Evolutionary conservation across 352 stramenopile species (phyloP), one percentile per base, ranked within the genome.

Genomic region (Phytophthora kernoviae): DNA sequence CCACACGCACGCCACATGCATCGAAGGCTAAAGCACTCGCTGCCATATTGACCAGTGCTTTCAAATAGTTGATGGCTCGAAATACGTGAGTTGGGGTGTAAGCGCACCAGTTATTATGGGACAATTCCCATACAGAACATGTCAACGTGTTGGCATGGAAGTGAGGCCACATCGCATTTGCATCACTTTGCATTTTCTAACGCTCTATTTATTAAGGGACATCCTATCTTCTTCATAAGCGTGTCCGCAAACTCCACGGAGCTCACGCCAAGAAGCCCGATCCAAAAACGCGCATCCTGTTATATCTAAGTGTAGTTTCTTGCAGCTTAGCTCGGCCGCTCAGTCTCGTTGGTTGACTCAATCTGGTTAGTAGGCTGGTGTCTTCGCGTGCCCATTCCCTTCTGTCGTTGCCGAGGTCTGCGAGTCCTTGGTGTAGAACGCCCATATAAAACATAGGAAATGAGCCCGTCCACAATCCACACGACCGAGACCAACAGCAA

Each of bases 1-100:
- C 73, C 49, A 91, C 77, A 59, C 68, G 70, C 54, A 87, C 77
- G 62, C 79, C 81, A 56, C 78, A 86, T 8, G 34, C 54, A 1
- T 75, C 70, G 54, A 90, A 90, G 37, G 74, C 37, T 1, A 78
- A 78, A 40, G 75, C 77, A 42, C 54, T 55, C 15, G 69, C 74
- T 33, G 74, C 77, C 77, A 87, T 79, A 4, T 27, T 54, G 41
- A 30, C 37, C 37, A 43, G 37, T 43, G 4, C 12, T 63, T 26
- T 37, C 24, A 30, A 30, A 30, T 6, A n/a, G n/a, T n/a, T n/a
- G n/a, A n/a, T 11, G 1, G 34, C 17, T 15, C 9, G 24, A 26
- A 45, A 17, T 43, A 24, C 22, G 14, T 41, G 33, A 59, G 57
- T 32, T 59, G 43, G 42, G 42, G 47, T 51, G 26, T 42, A 3